Evolutionary conservation across 2,329 filamentous ascomycete genomes (phyloP).

Genomic region (Daldinia eschscholtzii): DNA sequence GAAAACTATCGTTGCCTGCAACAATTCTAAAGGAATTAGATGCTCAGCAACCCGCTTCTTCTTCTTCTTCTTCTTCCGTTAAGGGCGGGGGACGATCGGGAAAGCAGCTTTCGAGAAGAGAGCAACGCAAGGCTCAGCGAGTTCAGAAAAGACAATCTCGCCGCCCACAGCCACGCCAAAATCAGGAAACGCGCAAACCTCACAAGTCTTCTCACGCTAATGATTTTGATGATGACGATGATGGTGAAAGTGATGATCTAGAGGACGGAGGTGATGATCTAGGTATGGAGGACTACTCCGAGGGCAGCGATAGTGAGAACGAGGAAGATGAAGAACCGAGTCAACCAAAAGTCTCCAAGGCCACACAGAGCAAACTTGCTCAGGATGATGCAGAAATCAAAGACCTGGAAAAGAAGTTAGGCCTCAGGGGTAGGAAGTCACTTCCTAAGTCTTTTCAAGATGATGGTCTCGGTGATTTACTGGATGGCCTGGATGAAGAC

Average conservation of each 20-base stretch:
- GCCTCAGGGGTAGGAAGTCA: constrained; percentile 81
- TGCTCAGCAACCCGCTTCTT: constrained; percentile 41
- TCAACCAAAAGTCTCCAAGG: constrained; percentile 49
- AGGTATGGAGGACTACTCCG: constrained; percentile 46
- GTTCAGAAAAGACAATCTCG: constrained; percentile 50
- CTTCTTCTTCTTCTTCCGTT: constrained; percentile 11
- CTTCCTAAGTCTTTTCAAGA: constrained; percentile 80
- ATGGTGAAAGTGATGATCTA: constrained; percentile 37
- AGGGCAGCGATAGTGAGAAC: constrained; percentile 52
- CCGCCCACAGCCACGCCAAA: constrained; percentile 45
- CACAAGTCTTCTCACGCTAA: constrained; percentile 29
- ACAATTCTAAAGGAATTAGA: constrained; percentile 61
- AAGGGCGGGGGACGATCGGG: constrained; percentile 36
- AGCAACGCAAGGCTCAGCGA: constrained; percentile 51
- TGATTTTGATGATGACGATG: constrained; percentile 24
- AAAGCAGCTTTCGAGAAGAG: constrained; percentile 50
- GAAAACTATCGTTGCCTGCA: constrained; percentile 58
- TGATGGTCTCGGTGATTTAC: constrained; percentile 83
- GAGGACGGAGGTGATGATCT: constrained; percentile 40
- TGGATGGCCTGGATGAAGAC: constrained; percentile 74
- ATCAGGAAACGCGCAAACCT: constrained; percentile 27
- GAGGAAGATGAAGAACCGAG: constrained; percentile 20
- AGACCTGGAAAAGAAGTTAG: constrained; percentile 86
- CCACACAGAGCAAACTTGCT: constrained; percentile 73
- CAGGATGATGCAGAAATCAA: constrained; percentile 92